Conservation (phyloP, 2,329 filamentous ascomycete genomes). For the Triangularia setosa region DNA sequence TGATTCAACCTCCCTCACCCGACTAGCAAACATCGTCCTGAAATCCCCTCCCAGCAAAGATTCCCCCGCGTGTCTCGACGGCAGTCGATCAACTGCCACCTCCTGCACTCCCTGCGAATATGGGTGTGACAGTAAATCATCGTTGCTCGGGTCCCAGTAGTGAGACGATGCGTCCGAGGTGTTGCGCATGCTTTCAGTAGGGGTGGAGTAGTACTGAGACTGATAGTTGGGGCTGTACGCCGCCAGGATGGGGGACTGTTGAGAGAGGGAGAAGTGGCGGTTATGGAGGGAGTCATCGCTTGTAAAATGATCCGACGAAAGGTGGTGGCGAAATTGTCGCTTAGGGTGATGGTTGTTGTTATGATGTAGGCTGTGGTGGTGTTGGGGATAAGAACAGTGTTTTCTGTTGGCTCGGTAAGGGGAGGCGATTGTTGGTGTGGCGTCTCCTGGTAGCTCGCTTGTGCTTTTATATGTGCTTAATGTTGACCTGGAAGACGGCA, state of each 20-base stretch:
- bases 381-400: not conserved
- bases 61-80: not conserved
- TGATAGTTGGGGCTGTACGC: too few species aligned
- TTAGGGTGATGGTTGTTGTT: not conserved
- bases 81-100: not conserved
- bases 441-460: not conserved
- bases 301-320: not conserved
- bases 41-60: not conserved
- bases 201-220: not conserved
- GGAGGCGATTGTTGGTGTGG: not conserved
- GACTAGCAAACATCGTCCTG: not conserved
- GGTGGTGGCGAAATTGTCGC: too few species aligned
- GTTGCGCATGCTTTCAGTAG: not conserved
- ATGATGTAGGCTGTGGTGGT: not conserved
- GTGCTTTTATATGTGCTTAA: slow-evolving; percentile 2
- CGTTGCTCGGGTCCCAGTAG: not conserved
- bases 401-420: not conserved
- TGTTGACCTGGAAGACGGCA: slow-evolving; percentile 3
- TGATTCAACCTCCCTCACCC: not conserved
- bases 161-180: not conserved
- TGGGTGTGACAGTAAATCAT: not conserved
- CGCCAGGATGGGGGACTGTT: not conserved
- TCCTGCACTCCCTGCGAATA: not conserved
- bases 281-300: not conserved
- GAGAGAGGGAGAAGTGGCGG: not conserved